Percentiles rank a stretch among this genome's conserved stretches.
Evolutionary conservation across 805 yeast species (phyloP).

Genomic region (Metschnikowia colocasiae): DNA sequence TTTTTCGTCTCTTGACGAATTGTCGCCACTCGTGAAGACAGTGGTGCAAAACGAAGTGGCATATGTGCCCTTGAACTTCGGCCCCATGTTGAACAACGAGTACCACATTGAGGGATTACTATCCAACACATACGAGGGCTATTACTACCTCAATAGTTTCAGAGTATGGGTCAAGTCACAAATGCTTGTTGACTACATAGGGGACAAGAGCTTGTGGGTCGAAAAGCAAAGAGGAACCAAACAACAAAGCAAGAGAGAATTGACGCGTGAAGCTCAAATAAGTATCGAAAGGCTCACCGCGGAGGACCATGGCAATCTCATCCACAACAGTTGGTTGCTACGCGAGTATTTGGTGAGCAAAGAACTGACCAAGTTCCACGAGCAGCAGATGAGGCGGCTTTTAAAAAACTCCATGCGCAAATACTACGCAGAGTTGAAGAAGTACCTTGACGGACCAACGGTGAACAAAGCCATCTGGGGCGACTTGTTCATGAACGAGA

Average conservation of each 20-base stretch:
- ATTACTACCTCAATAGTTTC: slow-evolving; percentile 8
- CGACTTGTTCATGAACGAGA: slow-evolving; percentile 26
- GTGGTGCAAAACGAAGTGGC: slow-evolving; percentile 21
- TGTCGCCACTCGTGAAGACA: slow-evolving; percentile 19
- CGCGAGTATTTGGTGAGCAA: slow-evolving; percentile 23
- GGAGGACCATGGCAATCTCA: slow-evolving; percentile 26
- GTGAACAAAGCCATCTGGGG: slow-evolving; percentile 21
- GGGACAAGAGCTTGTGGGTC: slow-evolving; percentile 25
- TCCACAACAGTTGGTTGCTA: slow-evolving; percentile 25
- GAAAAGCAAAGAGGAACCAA: slow-evolving; percentile 6
- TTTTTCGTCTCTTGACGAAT: slow-evolving; percentile 23
- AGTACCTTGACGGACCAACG: slow-evolving; percentile 13
- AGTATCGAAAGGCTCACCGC: slow-evolving; percentile 18
- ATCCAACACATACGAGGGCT: slow-evolving; percentile 2
- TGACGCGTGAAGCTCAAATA: neutral
- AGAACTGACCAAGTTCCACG: slow-evolving; percentile 28
- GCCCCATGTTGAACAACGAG: slow-evolving; percentile 25
- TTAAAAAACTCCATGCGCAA: slow-evolving; percentile 2
- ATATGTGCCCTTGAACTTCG: slow-evolving; percentile 30
- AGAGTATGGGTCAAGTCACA: slow-evolving; percentile 19
- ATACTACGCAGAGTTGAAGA: slow-evolving; percentile 1
- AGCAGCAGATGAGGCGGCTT: slow-evolving; percentile 22
- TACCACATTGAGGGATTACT: slow-evolving; percentile 18
- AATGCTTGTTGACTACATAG: slow-evolving; percentile 25
- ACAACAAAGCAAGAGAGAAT: neutral